These are phyloP conservation scores for Pontederia crassipes DNA, from an alignment of 176 grass and related monocot genomes.

Conservation along the genomic window DNA sequence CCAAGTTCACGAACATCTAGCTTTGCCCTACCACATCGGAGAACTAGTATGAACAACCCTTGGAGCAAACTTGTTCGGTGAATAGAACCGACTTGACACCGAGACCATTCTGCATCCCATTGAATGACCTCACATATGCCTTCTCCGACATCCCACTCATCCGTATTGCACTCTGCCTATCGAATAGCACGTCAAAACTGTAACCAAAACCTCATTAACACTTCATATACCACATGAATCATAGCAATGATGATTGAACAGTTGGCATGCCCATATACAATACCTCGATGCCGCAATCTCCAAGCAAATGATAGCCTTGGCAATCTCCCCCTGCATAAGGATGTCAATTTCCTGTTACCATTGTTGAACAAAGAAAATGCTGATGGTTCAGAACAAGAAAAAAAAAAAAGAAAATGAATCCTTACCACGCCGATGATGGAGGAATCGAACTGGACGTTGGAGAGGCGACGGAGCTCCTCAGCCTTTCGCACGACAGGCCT, in stretches of 20 bases:
- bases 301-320: slow-evolving; percentile 91
- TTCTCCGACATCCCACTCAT: slow-evolving; percentile 97
- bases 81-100: slow-evolving; percentile 54
- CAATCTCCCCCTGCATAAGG: slow-evolving; percentile 60
- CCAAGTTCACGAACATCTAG: slow-evolving; percentile 71
- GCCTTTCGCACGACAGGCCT: slow-evolving; percentile 66
- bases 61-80: background rate
- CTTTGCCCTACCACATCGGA: slow-evolving; percentile 28
- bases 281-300: slow-evolving; percentile 88
- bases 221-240: background rate
- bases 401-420: background rate
- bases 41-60: background rate
- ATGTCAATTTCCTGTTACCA: background rate
- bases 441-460: slow-evolving; percentile 70
- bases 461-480: slow-evolving; percentile 82
- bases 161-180: slow-evolving; percentile 57
- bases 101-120: slow-evolving; percentile 78
- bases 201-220: background rate
- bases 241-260: slow-evolving; percentile 28
- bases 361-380: background rate
- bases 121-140: slow-evolving; percentile 87
- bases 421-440: slow-evolving; percentile 70
- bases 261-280: background rate
- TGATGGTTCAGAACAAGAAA: background rate
- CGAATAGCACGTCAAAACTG: slow-evolving; percentile 80